Evolutionary conservation across 2,329 filamentous ascomycete genomes (phyloP).

Genomic region (Trichocomaceae sp.): DNA sequence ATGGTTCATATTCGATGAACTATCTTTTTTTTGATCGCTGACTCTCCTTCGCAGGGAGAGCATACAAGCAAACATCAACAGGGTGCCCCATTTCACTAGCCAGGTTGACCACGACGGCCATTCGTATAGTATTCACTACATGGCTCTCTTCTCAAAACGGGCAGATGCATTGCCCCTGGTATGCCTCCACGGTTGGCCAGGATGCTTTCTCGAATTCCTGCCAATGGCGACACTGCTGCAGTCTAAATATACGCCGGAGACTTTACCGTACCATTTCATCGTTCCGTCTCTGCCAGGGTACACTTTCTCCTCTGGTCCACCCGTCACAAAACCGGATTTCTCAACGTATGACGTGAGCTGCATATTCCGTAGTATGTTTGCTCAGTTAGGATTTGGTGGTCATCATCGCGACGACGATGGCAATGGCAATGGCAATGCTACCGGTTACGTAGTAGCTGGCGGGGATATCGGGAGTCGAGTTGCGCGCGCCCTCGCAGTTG

Average conservation of each 20-base stretch:
- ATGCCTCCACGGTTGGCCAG: constrained; percentile 52
- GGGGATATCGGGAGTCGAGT: constrained; percentile 50
- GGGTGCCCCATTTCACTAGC: constrained; percentile 46
- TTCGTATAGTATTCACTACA: constrained; percentile 44
- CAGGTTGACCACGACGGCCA: constrained; percentile 17
- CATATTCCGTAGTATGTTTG: constrained; percentile 43
- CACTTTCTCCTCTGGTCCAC: constrained; percentile 44
- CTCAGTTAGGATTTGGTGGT: constrained; percentile 43
- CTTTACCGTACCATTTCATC: constrained; percentile 52
- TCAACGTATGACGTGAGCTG: constrained; percentile 34
- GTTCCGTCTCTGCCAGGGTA: constrained; percentile 52
- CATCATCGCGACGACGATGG: too few relatives aligned
- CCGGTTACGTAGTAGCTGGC: constrained; percentile 50
- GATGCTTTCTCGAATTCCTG: constrained; percentile 49
- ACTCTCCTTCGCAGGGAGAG: constrained; percentile 41
- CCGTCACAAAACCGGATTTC: constrained; percentile 39
- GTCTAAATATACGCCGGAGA: constrained; percentile 43
- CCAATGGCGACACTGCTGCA: constrained; percentile 43
- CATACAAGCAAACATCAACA: constrained; percentile 41
- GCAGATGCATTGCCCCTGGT: constrained; percentile 45
- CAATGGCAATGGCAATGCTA: constrained; percentile 26
- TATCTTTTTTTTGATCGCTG: too few relatives aligned
- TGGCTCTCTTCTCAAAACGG: constrained; percentile 48
- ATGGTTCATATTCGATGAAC: too few relatives aligned
- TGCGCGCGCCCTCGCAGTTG: constrained; percentile 37